These are phyloP conservation scores for Kurtzmaniella natalensis DNA, from an alignment of 1,139 yeast species.

Conservation along the genomic window DNA sequence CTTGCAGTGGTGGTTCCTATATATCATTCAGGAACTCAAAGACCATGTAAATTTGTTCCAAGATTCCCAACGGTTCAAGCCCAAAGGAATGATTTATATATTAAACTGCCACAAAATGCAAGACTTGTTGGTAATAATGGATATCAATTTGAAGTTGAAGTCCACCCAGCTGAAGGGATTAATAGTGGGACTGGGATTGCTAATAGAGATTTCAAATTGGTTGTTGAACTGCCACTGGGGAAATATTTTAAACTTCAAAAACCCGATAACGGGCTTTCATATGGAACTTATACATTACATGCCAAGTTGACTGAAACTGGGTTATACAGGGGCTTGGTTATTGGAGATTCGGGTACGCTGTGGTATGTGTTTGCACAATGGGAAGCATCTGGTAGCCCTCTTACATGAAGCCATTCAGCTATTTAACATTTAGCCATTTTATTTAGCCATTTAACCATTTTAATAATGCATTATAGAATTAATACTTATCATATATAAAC, in stretches of 20 bases:
- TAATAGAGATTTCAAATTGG: constrained; percentile 51
- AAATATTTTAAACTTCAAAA: constrained; percentile 59
- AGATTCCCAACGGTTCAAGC: constrained; percentile 70
- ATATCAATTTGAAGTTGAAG: constrained; percentile 60
- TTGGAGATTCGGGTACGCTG: constrained; percentile 73
- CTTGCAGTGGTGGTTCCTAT: constrained; percentile 75
- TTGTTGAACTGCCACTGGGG: constrained; percentile 82
- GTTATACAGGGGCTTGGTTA: constrained; percentile 75
- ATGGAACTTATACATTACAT: constrained; percentile 55
- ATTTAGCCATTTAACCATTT: no score
- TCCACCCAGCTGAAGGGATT: constrained; percentile 60
- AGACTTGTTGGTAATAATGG: constrained; percentile 52
- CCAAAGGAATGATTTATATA: constrained; percentile 70
- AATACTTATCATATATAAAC: no score
- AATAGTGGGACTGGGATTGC: constrained; percentile 30
- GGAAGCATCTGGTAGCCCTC: constrained; percentile 48
- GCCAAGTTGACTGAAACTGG: constrained; percentile 71
- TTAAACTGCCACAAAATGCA: constrained; percentile 78
- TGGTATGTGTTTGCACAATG: constrained; percentile 95
- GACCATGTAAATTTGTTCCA: constrained; percentile 57
- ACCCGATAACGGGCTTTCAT: constrained; percentile 40
- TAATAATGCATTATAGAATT: no score
- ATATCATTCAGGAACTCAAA: constrained; percentile 65
- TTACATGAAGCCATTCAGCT: no score
- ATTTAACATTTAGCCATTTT: no score